Conservation (phyloP, 2,329 filamentous ascomycete genomes). For the Fusarium sp. region DNA sequence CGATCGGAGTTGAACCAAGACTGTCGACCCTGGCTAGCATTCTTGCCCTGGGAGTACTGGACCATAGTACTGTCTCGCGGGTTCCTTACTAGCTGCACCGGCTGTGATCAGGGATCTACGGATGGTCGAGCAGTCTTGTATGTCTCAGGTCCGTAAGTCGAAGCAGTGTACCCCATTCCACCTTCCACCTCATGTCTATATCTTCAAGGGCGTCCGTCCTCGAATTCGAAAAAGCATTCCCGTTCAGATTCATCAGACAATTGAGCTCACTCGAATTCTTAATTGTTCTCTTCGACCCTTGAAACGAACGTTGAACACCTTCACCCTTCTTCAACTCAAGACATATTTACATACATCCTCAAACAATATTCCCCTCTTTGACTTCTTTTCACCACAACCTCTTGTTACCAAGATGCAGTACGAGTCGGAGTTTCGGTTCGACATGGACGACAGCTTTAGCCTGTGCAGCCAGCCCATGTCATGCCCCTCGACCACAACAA, state of each 20-base stretch:
- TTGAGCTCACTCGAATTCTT: constrained; percentile 24
- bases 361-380: constrained; percentile 12
- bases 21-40: constrained; percentile 49
- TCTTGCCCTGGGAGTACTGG: constrained; percentile 42
- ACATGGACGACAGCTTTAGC: constrained; percentile 56
- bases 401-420: constrained; percentile 51
- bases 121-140: constrained; percentile 49
- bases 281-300: constrained; percentile 33
- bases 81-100: constrained; percentile 46
- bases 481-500: constrained; percentile 51
- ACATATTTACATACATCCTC: constrained; percentile 23
- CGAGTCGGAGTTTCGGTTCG: constrained; percentile 54
- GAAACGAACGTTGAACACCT: constrained; percentile 29
- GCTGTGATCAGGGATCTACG: constrained; percentile 48
- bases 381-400: constrained; percentile 19
- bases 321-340: constrained; percentile 33
- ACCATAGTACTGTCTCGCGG: constrained; percentile 51
- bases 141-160: constrained; percentile 52
- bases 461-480: constrained; percentile 52
- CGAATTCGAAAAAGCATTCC: constrained; percentile 51
- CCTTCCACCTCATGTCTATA: constrained; percentile 55
- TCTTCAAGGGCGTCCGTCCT: constrained; percentile 55
- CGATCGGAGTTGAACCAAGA: constrained; percentile 34
- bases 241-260: constrained; percentile 46
- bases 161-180: constrained; percentile 53